These are phyloP conservation scores for Cyclotella cryptica DNA, from an alignment of 108 stramenopile genomes.

Conservation along the genomic window DNA sequence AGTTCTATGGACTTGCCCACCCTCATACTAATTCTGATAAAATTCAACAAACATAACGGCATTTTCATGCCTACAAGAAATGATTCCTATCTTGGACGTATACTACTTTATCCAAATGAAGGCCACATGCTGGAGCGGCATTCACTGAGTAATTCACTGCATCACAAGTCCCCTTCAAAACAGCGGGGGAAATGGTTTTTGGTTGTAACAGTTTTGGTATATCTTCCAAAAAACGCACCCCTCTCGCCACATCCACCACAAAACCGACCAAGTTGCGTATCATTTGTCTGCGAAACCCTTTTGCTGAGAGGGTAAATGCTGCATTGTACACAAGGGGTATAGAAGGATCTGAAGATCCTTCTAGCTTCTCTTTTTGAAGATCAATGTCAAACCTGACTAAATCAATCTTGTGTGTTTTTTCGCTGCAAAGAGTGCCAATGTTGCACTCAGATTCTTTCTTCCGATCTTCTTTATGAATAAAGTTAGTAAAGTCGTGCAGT, in stretches of 20 bases:
- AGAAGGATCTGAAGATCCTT: constrained; percentile 9
- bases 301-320: constrained; percentile 65
- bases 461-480: constrained; percentile 75
- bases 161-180: neutral
- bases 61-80: too few species aligned
- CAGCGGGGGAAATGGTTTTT: neutral
- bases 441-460: constrained; percentile 12
- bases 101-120: constrained; percentile 61
- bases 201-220: constrained; percentile 21
- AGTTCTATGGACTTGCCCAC: too few species aligned
- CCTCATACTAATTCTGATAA: too few species aligned
- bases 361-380: constrained; percentile 25
- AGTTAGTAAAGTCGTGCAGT: constrained; percentile 68
- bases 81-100: constrained; percentile 35
- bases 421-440: neutral
- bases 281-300: constrained; percentile 83
- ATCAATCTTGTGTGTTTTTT: constrained; percentile 23
- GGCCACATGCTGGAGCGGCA: constrained; percentile 75
- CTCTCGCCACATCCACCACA: constrained; percentile 74
- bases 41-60: too few species aligned
- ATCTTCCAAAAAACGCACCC: constrained; percentile 33
- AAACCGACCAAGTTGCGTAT: constrained; percentile 83
- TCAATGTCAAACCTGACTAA: constrained; percentile 40
- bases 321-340: constrained; percentile 59
- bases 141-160: constrained; percentile 48